A percentile compares a stretch with the other conserved stretches of the same genome.
Conservation (phyloP, 2,329 filamentous ascomycete genomes). For the Alternaria alternata region DNA sequence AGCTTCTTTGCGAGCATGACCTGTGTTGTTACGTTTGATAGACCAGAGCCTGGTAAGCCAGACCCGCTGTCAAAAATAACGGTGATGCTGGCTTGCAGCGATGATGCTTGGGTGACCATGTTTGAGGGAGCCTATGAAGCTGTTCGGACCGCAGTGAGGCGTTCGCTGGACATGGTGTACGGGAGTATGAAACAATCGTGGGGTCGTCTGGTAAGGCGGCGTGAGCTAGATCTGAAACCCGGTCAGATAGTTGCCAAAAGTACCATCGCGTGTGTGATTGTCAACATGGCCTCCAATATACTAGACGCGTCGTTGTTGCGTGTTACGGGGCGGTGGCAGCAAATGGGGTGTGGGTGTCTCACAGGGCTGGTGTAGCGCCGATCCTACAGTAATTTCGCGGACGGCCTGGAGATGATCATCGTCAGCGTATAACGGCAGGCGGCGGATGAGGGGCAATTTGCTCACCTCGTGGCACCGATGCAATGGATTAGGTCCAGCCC, state of each 20-base stretch:
- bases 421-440: conserved; percentile 15
- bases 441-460: conserved; percentile 11
- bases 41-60: not conserved
- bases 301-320: conserved; percentile 21
- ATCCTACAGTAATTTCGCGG: conserved; percentile 34
- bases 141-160: not conserved
- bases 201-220: not conserved
- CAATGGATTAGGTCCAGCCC: conserved; percentile 3
- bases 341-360: conserved; percentile 14
- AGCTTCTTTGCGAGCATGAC: not conserved
- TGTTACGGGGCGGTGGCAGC: conserved; percentile 8
- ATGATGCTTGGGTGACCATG: not conserved
- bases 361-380: conserved; percentile 28
- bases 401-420: conserved; percentile 25
- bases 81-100: not conserved
- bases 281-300: conserved; percentile 7
- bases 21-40: not conserved
- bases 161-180: conserved; percentile 2
- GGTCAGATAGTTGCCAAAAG: not conserved
- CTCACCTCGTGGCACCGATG: conserved; percentile 4
- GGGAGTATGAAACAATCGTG: conserved; percentile 3
- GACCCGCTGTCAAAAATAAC: not conserved
- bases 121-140: not conserved
- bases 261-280: conserved; percentile 2
- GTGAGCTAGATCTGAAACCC: conserved; percentile 1